Percentiles rank a stretch among this genome's conserved stretches.
These are phyloP conservation scores for Boletus sp. DNA, from an alignment of 768 basidiomycete species.

Conservation along the genomic window DNA sequence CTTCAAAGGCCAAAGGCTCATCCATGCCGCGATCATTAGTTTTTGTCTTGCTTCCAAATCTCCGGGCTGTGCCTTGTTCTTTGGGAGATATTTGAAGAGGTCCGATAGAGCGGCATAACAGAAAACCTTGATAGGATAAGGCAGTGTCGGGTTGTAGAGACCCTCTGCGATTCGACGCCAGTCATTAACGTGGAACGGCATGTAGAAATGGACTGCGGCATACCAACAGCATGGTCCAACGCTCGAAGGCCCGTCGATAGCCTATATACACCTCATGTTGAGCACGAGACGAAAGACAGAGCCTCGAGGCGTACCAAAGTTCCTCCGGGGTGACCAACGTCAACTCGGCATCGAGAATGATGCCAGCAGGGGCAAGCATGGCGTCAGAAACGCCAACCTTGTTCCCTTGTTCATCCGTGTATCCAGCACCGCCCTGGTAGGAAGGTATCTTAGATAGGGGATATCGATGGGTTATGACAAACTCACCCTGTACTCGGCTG, in stretches of 20 bases:
- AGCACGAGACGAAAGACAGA: conserved; percentile 4
- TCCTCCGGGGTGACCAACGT: conserved; percentile 71
- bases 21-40: conserved; percentile 75
- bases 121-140: conserved; percentile 60
- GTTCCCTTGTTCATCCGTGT: conserved; percentile 63
- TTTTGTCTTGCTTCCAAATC: conserved; percentile 62
- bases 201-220: conserved; percentile 17
- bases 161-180: conserved; percentile 37
- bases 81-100: conserved; percentile 71
- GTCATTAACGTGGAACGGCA: not conserved
- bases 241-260: conserved; percentile 78
- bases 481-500: conserved; percentile 69
- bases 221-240: conserved; percentile 76
- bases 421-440: conserved; percentile 64
- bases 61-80: conserved; percentile 56
- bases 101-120: conserved; percentile 67
- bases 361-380: conserved; percentile 63
- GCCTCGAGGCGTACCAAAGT: conserved; percentile 52
- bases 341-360: conserved; percentile 77
- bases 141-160: conserved; percentile 56
- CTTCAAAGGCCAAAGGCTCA: conserved; percentile 72
- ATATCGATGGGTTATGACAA: not conserved
- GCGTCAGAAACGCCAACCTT: conserved; percentile 57
- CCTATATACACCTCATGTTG: conserved; percentile 39
- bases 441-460: conserved; percentile 1